Conservation (phyloP, 768 basidiomycete species). For the Rickenella mellea region DNA sequence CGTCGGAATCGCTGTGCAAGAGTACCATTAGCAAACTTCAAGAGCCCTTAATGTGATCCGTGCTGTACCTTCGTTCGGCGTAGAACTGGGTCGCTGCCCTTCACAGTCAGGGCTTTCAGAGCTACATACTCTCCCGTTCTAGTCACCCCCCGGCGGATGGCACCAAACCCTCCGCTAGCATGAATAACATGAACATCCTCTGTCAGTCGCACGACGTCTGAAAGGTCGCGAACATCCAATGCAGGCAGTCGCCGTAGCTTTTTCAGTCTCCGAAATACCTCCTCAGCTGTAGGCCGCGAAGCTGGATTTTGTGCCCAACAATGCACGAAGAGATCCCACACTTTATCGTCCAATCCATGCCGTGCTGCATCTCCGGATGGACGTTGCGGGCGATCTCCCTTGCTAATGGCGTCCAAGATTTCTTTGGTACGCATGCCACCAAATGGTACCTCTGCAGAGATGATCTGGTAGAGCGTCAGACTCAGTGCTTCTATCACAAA, state of each 20-base stretch:
- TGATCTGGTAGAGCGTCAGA: not conserved
- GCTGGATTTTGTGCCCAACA: not conserved
- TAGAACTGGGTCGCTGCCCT: not conserved
- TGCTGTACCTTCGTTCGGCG: not conserved
- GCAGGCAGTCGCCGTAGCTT: not conserved
- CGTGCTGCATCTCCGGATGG: not conserved
- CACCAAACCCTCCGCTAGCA: not conserved
- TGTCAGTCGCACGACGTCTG: not conserved
- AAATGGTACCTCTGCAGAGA: not conserved
- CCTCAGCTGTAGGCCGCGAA: not conserved
- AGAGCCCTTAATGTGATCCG: not conserved
- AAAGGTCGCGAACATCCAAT: not conserved
- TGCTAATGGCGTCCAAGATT: not conserved
- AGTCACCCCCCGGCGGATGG: not conserved
- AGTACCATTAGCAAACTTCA: not conserved
- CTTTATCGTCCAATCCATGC: not conserved
- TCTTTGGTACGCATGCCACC: not conserved
- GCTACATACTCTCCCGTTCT: not conserved
- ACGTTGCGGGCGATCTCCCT: not conserved
- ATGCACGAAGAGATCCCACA: not conserved
- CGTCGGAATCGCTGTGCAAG: not conserved
- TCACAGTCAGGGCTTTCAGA: not conserved
- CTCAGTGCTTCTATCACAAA: not conserved
- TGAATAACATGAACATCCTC: not conserved
- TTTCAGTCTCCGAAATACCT: not conserved